Evolutionary conservation across 2,329 filamentous ascomycete species (phyloP), one percentile per base, ranked within the genome.

Genomic region (Aspergillus sp.): DNA sequence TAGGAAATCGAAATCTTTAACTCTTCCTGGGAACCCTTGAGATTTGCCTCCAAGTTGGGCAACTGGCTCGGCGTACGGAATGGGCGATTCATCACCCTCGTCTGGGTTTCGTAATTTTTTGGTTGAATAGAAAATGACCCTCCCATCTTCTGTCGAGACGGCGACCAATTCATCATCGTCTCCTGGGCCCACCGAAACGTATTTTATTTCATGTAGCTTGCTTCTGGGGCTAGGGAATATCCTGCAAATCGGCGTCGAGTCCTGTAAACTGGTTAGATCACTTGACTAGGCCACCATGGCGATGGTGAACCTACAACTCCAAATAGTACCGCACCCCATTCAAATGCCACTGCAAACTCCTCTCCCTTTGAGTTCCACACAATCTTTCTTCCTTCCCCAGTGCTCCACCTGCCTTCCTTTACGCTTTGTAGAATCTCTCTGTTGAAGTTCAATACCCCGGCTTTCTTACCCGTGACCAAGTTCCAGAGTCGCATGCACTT

Each of bases 401-500:
- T 88, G 45, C 87, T 86, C 72, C 88, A 87, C 72, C 86, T 87
- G 44, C 87, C 84, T 77, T 96, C 91, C 46, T 90, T 91, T 11
- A 90, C 84, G 65, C 90, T 86, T 45, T 84, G 81, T 52, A 98
- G 79, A 67, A 95, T 82, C 0, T 88, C 84, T 57, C 84, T 82
- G 63, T 84, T 84, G 73, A 98, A 98, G 71, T 90, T 95, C 66
- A 99, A 78, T 52, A 96, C 93, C 31, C 93, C 91, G 1, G 93
- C 93, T 78, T 96, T 97, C 79, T 93, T 96, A 15, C 93, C 95
- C 3, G 93, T 98, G 64, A 98, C 92, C 62, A 99, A 75, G 70
- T 99, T 98, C 95, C 95, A 99, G 63, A 98, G 76, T 63, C 95
- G 82, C 90, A 99, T 96, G 69, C 88, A 91, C 63, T 87, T 87